Evolutionary conservation across 176 grass and related monocot genomes (phyloP).

Genomic region (Eleusine coracana): DNA sequence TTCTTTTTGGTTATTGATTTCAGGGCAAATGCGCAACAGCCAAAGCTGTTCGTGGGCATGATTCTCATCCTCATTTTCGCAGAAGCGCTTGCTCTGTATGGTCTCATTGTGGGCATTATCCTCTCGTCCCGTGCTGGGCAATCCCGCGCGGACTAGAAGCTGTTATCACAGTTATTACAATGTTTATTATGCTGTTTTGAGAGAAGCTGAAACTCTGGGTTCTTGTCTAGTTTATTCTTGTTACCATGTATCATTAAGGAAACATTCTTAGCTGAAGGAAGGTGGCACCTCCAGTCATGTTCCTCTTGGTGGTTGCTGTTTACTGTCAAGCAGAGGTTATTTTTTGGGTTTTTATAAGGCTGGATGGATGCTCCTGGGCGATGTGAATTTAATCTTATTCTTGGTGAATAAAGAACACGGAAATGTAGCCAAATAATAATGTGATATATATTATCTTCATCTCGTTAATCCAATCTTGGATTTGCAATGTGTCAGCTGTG

Average conservation of each 20-base stretch:
- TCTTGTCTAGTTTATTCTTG: conserved; percentile 52
- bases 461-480: background rate
- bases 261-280: conserved; percentile 42
- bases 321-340: conserved; percentile 33
- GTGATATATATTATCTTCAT: conserved; percentile 44
- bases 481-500: background rate
- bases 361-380: conserved; percentile 44
- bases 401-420: conserved; percentile 61
- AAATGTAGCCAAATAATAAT: conserved; percentile 52
- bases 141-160: conserved; percentile 65
- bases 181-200: conserved; percentile 41
- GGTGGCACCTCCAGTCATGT: conserved; percentile 44
- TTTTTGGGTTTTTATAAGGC: conserved; percentile 44
- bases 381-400: conserved; percentile 40
- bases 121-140: conserved; percentile 79
- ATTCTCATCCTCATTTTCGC: conserved; percentile 90
- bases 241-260: conserved; percentile 48
- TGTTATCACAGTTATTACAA: background rate
- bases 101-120: conserved; percentile 81
- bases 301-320: conserved; percentile 33
- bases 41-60: conserved; percentile 81
- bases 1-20: background rate
- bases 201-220: conserved; percentile 36
- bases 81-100: conserved; percentile 73
- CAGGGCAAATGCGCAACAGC: conserved; percentile 83